Evolutionary conservation across 306 rosid species (phyloP), one percentile per base, ranked within the genome.

Genomic region (Alnus glutinosa): DNA sequence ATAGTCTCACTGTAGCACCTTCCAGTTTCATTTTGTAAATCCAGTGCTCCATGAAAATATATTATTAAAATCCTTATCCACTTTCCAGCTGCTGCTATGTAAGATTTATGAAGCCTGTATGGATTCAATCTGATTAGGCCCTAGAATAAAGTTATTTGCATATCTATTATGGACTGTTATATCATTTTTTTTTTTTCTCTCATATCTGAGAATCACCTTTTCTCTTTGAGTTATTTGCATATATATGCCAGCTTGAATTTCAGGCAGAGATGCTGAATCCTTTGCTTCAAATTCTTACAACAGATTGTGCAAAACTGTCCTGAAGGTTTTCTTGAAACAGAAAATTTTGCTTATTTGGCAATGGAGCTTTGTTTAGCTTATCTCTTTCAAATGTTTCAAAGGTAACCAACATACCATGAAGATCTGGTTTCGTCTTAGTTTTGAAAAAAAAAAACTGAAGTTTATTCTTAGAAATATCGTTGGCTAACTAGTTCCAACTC

Each of bases 241-340:
- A n/a, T 39, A 39, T 42, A 1, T 30, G 32, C 34, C 50, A 39
- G 28, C 32, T 32, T 36, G 54, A 64, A 75, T 71, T 75, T 74
- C 58, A 67, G 34, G 66, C 80, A 74, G 50, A 52, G n/a, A 37
- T 36, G 13, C 48, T 55, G 81, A 81, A 23, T 59, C 1, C 1
- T 61, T 80, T 69, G 75, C 77, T 83, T 85, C 80, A 70, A 69
- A 9, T 87, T 85, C 78, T 51, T 82, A 72, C 62, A 63, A 16
- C 89, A 95, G 98, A 89, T 92, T 79, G 92, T 90, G 85, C 87
- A 89, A 81, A 92, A 89, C 89, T 92, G 97, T 83, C 97, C 98
- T 16, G 87, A 79, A 74, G 89, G 81, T 68, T 87, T 87, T 82
- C 87, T 91, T 78, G 75, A 82, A 81, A 46, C 36, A 47, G 98